Evolutionary conservation across 176 grass and related monocot species (phyloP).

Genomic region (Metroxylon sagu): DNA sequence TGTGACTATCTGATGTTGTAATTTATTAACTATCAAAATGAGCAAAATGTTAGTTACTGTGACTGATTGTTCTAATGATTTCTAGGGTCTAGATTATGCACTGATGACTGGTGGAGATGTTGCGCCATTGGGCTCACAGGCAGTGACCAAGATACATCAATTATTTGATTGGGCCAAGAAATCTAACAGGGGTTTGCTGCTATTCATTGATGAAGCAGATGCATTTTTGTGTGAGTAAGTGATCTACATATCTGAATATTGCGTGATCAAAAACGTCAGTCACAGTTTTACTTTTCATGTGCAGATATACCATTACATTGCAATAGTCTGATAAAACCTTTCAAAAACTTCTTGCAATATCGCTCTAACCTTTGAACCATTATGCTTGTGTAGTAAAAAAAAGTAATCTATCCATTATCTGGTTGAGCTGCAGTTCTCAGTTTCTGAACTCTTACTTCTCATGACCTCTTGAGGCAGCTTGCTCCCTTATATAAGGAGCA

Average conservation of each 20-base stretch:
- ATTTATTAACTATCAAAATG: background rate
- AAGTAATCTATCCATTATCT: no score
- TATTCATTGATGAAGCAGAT: slow-evolving; percentile 96
- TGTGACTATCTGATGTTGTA: slow-evolving; percentile 5
- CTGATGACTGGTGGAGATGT: slow-evolving; percentile 99
- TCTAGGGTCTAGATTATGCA: slow-evolving; percentile 88
- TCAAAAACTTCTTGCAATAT: no score
- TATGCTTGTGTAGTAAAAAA: no score
- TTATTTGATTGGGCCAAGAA: slow-evolving; percentile 99
- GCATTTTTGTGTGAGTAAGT: slow-evolving; percentile 99
- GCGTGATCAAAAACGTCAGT: no score
- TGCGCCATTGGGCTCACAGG: slow-evolving; percentile 86
- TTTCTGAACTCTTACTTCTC: no score
- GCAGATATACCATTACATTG: no score
- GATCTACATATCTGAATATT: background rate
- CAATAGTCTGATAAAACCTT: no score
- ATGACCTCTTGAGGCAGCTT: no score
- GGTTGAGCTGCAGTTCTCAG: no score
- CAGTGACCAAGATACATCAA: slow-evolving; percentile 98
- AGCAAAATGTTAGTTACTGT: background rate
- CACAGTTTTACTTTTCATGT: no score
- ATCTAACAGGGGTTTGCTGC: slow-evolving; percentile 81
- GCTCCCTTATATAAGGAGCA: no score
- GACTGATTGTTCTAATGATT: background rate
- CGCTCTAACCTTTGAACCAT: no score